Base-by-base conservation (phyloP, 2,329 filamentous ascomycete genomes). In the Juglanconis sp. region DNA sequence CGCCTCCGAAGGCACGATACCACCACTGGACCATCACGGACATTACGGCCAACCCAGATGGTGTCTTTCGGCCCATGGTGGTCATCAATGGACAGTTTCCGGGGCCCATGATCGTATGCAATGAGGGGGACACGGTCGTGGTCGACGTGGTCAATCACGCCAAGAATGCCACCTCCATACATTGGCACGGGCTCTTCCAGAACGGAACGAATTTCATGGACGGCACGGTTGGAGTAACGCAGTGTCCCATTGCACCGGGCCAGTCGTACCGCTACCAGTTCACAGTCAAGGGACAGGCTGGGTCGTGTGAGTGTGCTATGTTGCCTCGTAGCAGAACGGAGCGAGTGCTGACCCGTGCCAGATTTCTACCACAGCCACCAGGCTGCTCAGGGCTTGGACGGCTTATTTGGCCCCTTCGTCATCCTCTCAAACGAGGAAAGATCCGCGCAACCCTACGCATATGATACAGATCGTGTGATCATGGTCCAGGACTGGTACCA, bases 181-280 rank as follows among this genome's bases (percentile, higher is more conserved):
- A 94, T 69, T 93, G 90, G 71, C 90, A 94, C 66, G 90, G 90
- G 15, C 80, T 94, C 64, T 91, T 86, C 68, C 89, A 92, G 69
- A 90, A 90, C 65, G 88, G 88, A 10, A 90, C 88, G 0, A 90
- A 86, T 61, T 80, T 82, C 55, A 88, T 89, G 83, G 88, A 91
- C 67, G 88, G 88, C 1, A 80, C 86, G 2, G 75, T 81, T 0
- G 84, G 80, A 44, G 78, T 87, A 2, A 84, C 80, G 0, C 86
- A 88, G 69, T 87, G 84, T 65, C 76, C 79, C 2, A 84, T 89
- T 53, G 77, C 81, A 0, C 82, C 86, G 0, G 84, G 83, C 0
- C 71, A 74, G 3, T 81, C 76, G 1, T 85, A 87, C 63, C 83
- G 79, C 6, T 90, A 90, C 61, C 68, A 68, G 58, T 71, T 71